Evolutionary conservation across 768 basidiomycete species (phyloP).

Genomic region (Lactarius deliciosus): DNA sequence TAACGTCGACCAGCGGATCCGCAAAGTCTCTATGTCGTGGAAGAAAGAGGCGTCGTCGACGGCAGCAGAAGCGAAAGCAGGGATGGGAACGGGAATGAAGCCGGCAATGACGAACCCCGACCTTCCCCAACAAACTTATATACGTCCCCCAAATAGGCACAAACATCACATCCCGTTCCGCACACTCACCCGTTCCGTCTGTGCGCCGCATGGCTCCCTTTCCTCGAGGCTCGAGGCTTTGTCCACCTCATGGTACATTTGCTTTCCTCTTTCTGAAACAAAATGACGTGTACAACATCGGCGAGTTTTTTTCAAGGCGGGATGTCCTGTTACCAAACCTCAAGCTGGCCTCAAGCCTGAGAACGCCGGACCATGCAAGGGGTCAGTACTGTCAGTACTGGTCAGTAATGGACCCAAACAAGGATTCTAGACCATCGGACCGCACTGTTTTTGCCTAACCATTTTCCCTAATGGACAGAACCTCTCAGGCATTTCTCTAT

Average conservation of each 20-base stretch:
- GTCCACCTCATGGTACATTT: background rate
- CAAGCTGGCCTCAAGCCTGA: background rate
- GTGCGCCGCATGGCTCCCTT: background rate
- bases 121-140: conserved; percentile 17
- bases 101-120: conserved; percentile 6
- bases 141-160: conserved; percentile 11
- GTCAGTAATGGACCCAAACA: background rate
- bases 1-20: conserved; percentile 18
- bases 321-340: background rate
- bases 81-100: background rate
- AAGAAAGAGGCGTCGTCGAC: conserved; percentile 13
- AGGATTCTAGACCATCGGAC: conserved; percentile 8
- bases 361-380: background rate
- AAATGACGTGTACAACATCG: background rate
- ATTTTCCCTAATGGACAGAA: background rate
- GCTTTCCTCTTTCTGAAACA: background rate
- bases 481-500: background rate
- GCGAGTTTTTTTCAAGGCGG: background rate
- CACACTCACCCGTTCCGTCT: background rate
- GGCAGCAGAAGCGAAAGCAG: conserved; percentile 5
- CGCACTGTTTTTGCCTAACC: conserved; percentile 1
- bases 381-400: too few species aligned
- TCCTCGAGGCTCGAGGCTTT: conserved; percentile 22
- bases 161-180: conserved; percentile 21
- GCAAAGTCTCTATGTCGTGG: conserved; percentile 10